These are phyloP conservation scores for Aspergillus pseudonomiae DNA, from an alignment of 2,329 filamentous ascomycete species.

Conservation along the genomic window DNA sequence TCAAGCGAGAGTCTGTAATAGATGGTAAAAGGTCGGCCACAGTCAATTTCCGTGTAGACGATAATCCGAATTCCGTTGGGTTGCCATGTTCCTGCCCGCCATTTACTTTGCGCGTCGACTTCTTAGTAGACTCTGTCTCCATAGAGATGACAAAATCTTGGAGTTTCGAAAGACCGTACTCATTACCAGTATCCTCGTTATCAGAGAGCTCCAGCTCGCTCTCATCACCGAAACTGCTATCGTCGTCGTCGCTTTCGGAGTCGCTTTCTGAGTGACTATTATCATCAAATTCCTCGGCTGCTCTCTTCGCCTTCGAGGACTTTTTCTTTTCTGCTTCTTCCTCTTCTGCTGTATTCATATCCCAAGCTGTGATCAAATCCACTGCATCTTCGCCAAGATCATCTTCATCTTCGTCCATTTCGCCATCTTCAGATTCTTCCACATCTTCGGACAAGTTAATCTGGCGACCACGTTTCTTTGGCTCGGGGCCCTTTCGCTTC, in stretches of 20 bases:
- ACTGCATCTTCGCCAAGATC: constrained; percentile 67
- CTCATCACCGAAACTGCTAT: constrained; percentile 49
- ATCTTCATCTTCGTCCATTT: constrained; percentile 57
- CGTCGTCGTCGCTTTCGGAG: constrained; percentile 51
- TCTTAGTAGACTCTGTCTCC: constrained; percentile 42
- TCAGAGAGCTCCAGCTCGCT: constrained; percentile 46
- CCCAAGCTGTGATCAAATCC: constrained; percentile 64
- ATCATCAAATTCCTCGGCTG: constrained; percentile 31
- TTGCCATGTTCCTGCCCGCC: constrained; percentile 64
- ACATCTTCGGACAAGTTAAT: constrained; percentile 56
- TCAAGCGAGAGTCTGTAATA: constrained; percentile 73
- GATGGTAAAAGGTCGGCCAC: constrained; percentile 74
- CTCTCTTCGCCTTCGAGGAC: constrained; percentile 31
- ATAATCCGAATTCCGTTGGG: constrained; percentile 62
- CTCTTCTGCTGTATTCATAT: constrained; percentile 52
- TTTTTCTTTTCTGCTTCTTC: constrained; percentile 39
- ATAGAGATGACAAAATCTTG: constrained; percentile 72
- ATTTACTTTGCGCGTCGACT: constrained; percentile 37
- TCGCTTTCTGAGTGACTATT: constrained; percentile 38
- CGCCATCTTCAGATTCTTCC: constrained; percentile 48
- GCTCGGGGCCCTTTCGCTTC: constrained; percentile 31
- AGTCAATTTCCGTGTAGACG: constrained; percentile 68
- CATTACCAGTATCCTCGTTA: constrained; percentile 44
- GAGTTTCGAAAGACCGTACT: constrained; percentile 62
- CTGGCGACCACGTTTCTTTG: constrained; percentile 35